These are phyloP conservation scores for Trypanosoma mega DNA, from an alignment of 208 protist genomes.

Conservation along the genomic window DNA sequence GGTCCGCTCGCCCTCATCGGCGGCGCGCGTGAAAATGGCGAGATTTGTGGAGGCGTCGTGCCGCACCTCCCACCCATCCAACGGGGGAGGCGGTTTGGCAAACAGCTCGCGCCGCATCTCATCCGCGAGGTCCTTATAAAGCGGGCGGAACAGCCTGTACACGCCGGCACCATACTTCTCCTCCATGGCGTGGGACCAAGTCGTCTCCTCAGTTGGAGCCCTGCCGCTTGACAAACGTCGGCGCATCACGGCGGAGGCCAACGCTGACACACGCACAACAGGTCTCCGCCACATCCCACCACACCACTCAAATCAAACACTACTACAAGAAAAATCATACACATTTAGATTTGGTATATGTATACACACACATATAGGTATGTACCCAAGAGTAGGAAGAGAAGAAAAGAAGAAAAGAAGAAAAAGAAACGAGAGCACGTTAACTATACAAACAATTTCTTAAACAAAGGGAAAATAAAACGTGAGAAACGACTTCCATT, in stretches of 20 bases:
- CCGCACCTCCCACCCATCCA: slow-evolving; percentile 45
- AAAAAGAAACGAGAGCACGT: slow-evolving; percentile 1
- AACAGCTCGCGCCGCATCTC: slow-evolving; percentile 69
- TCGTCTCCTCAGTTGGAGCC: slow-evolving; percentile 26
- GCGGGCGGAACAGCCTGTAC: slow-evolving; percentile 70
- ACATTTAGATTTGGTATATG: too few species aligned
- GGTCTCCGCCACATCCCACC: slow-evolving; percentile 11
- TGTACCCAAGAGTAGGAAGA: not conserved
- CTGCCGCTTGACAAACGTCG: slow-evolving; percentile 30
- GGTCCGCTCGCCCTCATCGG: slow-evolving; percentile 32
- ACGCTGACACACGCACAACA: not conserved
- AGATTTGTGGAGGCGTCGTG: slow-evolving; percentile 49
- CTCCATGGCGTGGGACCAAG: slow-evolving; percentile 41
- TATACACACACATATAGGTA: not conserved
- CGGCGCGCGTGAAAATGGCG: slow-evolving; percentile 45
- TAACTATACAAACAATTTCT: not conserved
- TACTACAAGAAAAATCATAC: too few species aligned
- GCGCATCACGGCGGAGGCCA: not conserved
- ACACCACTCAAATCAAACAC: slow-evolving; percentile 5
- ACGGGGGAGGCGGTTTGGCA: slow-evolving; percentile 68
- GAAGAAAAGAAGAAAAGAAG: slow-evolving; percentile 2
- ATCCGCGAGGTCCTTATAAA: slow-evolving; percentile 85
- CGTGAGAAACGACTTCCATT: not conserved
- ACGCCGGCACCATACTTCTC: slow-evolving; percentile 65
- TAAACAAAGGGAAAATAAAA: slow-evolving; percentile 1